Base-by-base conservation (phyloP, 805 yeast species). In the Starmerella sirachaensis region DNA sequence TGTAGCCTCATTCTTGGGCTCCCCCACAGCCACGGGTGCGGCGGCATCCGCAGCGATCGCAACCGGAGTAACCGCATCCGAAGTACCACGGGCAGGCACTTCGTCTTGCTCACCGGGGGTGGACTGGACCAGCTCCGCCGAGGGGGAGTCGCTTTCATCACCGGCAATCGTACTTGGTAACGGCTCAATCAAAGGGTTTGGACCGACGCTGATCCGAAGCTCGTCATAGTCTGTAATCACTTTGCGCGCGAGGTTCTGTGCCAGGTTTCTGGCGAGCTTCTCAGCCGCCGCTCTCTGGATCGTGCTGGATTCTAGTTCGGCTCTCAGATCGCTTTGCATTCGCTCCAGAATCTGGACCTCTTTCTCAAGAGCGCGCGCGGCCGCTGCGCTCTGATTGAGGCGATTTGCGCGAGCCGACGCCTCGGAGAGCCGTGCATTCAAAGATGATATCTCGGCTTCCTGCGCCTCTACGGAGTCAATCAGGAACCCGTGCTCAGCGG, bases 281-380 rank as follows among this genome's bases (percentile, higher is more conserved):
- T 33, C 39, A 6, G 45, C 45, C 14, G 36, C 45, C 11, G 37
- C 39, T 33, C 42, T 38, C 33, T 32, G 38, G 26, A 20, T 25
- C 12, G 28, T 16, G 35, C 31, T 33, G 16, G 29, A 14, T 23
- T 40, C 44, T 33, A 43, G 44, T 35, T 43, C 47, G n/a, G 28
- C 12, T 13, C 35, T 38, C 29, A 42, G 36, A 13, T 34, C 35
- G 19, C 35, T 27, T 26, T 48, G 52, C 32, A 44, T 21, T 32
- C 37, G 30, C 35, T 48, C 49, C 6, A 48, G 43, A 29, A 45
- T 18, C 31, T 42, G 35, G 18, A 49, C 49, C 35, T 49, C 51
- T 21, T 46, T 35, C 40, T 49, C 50, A 8, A 49, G 40, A 16
- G 40, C 33, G 27, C 36, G 33, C 5, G 52, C 53, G 5, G 41